Base-by-base conservation (phyloP, 495 filamentous ascomycete species). In the Lepraria neglecta region DNA sequence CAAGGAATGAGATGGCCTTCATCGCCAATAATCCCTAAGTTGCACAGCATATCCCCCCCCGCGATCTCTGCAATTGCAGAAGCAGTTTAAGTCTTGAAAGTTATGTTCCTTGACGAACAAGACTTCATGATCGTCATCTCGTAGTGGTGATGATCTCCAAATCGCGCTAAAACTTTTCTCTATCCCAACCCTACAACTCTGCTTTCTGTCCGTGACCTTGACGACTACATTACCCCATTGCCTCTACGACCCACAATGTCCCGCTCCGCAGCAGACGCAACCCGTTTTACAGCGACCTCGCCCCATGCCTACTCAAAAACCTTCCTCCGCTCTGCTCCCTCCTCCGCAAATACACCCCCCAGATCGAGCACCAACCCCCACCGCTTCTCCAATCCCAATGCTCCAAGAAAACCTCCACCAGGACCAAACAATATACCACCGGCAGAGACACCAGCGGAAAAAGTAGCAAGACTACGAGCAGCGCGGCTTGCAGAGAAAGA, bases 211-310 rank as follows among this genome's bases (percentile, higher is more conserved):
- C 2, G 28, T 24, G 11, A 17, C 45, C n/a, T 19, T 30, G n/a
- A 48, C 31, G 19, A 35, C 53, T 28, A 31, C 19, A 30, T 14
- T 17, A 21, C 46, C 0, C 42, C 21, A 9, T 10, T 12, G 1
- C 59, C 62, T 43, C 52, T 44, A 54, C 33, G 15, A 27, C 27
- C 11, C 48, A 59, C 27, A 64, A 89, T 91, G 83, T 83, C 91
- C 67, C 92, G 92, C 73, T 92, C 89, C 75, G 86, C 91, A 71
- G 85, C 84, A 65, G 94, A 97, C 76, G 91, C 94, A 61, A 98
- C 94, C 71, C 85, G 92, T 63, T 98, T 98, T 81, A 97, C 92
- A 55, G 83, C 92, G 35, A 95, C 90, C 45, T 88, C 86, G 56
- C 92, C 91, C 17, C 91, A 96, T 78, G 91, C 90, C 64, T 82